Percentiles rank a stretch among this genome's conserved stretches.
Evolutionary conservation across 176 grass and related monocot genomes (phyloP).

Genomic region (Carex pumila): DNA sequence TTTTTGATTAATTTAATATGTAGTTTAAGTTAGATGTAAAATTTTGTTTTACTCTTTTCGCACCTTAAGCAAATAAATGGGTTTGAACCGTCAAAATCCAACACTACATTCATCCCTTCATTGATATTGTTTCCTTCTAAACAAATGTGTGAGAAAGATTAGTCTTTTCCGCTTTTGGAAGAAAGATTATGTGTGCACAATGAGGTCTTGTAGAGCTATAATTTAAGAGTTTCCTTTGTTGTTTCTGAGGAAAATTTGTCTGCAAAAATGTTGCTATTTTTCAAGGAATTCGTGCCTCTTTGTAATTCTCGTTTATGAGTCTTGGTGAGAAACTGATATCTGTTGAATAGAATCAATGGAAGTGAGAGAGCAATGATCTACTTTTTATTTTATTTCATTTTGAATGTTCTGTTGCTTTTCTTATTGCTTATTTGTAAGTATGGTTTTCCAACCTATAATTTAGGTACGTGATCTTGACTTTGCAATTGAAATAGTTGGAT

Average conservation of each 20-base stretch:
- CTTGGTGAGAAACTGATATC: background rate
- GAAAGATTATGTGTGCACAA: background rate
- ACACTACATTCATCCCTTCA: background rate
- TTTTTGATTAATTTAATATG: no score
- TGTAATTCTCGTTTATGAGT: background rate
- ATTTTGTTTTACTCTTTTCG: no score
- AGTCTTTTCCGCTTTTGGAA: background rate
- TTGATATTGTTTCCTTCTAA: background rate
- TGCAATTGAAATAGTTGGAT: conserved; percentile 71
- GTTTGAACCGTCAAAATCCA: no score
- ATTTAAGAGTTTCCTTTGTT: background rate
- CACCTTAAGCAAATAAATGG: no score
- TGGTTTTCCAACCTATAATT: conserved; percentile 14
- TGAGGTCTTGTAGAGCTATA: background rate
- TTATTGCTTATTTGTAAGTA: conserved; percentile 11
- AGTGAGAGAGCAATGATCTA: background rate
- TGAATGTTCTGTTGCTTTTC: background rate
- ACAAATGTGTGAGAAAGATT: background rate
- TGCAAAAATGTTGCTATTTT: background rate
- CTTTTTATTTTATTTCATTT: conserved; percentile 4
- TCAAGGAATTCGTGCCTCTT: background rate
- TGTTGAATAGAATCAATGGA: background rate
- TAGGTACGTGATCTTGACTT: conserved; percentile 89
- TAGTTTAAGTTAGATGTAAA: no score
- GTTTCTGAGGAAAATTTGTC: background rate